Evolutionary conservation across 106 monocot genomes (phyloP).

Genomic region (Dioscorea dumetorum): DNA sequence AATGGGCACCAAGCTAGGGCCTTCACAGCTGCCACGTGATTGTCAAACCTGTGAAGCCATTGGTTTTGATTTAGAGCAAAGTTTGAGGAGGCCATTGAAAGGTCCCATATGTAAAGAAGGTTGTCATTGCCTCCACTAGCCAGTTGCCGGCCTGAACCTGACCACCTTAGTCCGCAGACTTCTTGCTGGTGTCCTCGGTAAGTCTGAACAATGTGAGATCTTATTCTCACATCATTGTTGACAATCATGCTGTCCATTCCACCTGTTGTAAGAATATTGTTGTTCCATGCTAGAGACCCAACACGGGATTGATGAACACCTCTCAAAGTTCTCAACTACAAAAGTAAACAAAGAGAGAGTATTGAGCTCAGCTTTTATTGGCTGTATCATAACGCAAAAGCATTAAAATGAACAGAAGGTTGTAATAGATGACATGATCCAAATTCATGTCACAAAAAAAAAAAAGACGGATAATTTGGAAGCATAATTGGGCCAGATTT

Average conservation of each 20-base stretch:
- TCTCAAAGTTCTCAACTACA: constrained; percentile 44
- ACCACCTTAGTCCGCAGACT: constrained; percentile 65
- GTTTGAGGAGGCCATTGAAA: constrained; percentile 23
- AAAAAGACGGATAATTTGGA: too few species aligned
- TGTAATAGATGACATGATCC: neutral
- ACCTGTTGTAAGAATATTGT: constrained; percentile 52
- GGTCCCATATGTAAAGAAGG: constrained; percentile 54
- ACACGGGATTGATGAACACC: constrained; percentile 49
- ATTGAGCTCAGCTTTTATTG: too few species aligned
- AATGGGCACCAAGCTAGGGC: constrained; percentile 70
- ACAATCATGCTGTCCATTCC: constrained; percentile 50
- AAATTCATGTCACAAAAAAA: neutral
- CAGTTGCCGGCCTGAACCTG: constrained; percentile 39
- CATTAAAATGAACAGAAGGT: too few species aligned
- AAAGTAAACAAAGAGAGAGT: neutral
- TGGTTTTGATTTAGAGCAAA: constrained; percentile 18
- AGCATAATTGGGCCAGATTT: too few species aligned
- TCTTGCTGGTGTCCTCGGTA: constrained; percentile 46
- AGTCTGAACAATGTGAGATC: constrained; percentile 22
- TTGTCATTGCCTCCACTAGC: constrained; percentile 63
- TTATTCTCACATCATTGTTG: constrained; percentile 52
- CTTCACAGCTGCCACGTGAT: constrained; percentile 51
- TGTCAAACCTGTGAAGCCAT: constrained; percentile 33
- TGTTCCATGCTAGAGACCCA: constrained; percentile 58
- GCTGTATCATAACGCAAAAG: too few species aligned